These are phyloP conservation scores for Pleurotus eryngii DNA, from an alignment of 768 basidiomycete species.

Conservation along the genomic window DNA sequence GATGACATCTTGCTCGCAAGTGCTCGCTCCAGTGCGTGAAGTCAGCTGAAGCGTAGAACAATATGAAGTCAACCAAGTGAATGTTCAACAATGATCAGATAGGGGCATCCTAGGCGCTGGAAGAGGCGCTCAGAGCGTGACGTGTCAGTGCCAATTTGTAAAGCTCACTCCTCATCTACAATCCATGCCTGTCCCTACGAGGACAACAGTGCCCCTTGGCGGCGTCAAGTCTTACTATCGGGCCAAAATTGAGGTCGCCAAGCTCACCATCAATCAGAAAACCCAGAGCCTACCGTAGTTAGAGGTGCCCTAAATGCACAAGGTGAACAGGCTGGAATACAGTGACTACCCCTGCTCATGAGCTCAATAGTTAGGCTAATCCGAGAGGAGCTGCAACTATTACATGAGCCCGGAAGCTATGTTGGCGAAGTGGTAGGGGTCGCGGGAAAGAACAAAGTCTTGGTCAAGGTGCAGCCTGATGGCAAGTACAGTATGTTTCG, in stretches of 20 bases:
- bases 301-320: slow-evolving; percentile 94
- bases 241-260: slow-evolving; percentile 91
- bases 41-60: too few relatives aligned
- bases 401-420: slow-evolving; percentile 95
- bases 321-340: slow-evolving; percentile 47
- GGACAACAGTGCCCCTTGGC: slow-evolving; percentile 44
- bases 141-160: too few relatives aligned
- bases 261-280: slow-evolving; percentile 91
- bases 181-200: slow-evolving; percentile 34
- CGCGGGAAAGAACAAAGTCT: slow-evolving; percentile 98
- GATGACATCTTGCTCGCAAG: too few relatives aligned
- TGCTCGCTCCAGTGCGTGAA: too few relatives aligned
- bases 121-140: too few relatives aligned
- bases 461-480: slow-evolving; percentile 98
- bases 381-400: slow-evolving; percentile 85
- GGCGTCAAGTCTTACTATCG: slow-evolving; percentile 91
- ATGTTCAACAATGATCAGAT: too few relatives aligned
- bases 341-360: background rate
- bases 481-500: slow-evolving; percentile 90
- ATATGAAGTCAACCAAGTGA: too few relatives aligned
- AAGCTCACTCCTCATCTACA: too few relatives aligned
- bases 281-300: slow-evolving; percentile 93
- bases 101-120: too few relatives aligned
- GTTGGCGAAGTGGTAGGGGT: slow-evolving; percentile 97
- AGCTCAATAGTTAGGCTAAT: slow-evolving; percentile 69